A percentile compares a stretch with the other conserved stretches of the same genome.
phyloP scores from a whole-genome alignment of 345 rosid genomes.

The Aquilaria sinensis region DNA sequence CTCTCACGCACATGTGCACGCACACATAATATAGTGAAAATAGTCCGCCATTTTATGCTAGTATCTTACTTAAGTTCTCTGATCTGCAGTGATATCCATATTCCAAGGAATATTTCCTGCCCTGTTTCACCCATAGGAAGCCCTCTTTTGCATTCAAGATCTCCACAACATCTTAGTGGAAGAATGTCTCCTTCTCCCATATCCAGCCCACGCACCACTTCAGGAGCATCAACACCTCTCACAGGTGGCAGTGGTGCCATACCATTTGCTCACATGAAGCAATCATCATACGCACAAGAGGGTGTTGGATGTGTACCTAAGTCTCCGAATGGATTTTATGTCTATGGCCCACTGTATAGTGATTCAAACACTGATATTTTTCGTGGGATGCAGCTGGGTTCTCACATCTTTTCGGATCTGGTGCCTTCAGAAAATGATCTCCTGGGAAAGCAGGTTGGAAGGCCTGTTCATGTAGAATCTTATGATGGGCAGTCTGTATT shows the following conservation, averaged over 20 bases:
- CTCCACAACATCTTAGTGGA: conserved; percentile 45
- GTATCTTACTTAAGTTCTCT: conserved; percentile 13
- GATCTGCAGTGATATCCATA: conserved; percentile 38
- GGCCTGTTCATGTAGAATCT: conserved; percentile 23
- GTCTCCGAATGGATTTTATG: conserved; percentile 27
- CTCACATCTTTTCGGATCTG: conserved; percentile 36
- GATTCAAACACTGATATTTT: conserved; percentile 40
- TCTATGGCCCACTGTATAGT: conserved; percentile 25
- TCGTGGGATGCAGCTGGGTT: conserved; percentile 37
- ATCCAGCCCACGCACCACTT: conserved; percentile 50
- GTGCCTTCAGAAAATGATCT: conserved; percentile 27
- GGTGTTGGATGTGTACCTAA: conserved; percentile 36
- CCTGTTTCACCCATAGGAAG: conserved; percentile 65
- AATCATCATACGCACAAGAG: conserved; percentile 36
- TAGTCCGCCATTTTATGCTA: neutral
- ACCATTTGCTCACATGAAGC: conserved; percentile 41
- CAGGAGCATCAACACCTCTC: conserved; percentile 56
- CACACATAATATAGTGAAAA: neutral
- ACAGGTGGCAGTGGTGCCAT: conserved; percentile 46
- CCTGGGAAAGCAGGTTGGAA: conserved; percentile 34
- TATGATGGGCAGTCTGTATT: conserved; percentile 46
- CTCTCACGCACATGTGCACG: conserved; percentile 1
- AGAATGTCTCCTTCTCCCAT: conserved; percentile 64
- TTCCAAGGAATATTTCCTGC: conserved; percentile 47
- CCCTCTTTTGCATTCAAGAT: conserved; percentile 48